Conservation (phyloP, 768 basidiomycete genomes). For the Kwoniella europaea region DNA sequence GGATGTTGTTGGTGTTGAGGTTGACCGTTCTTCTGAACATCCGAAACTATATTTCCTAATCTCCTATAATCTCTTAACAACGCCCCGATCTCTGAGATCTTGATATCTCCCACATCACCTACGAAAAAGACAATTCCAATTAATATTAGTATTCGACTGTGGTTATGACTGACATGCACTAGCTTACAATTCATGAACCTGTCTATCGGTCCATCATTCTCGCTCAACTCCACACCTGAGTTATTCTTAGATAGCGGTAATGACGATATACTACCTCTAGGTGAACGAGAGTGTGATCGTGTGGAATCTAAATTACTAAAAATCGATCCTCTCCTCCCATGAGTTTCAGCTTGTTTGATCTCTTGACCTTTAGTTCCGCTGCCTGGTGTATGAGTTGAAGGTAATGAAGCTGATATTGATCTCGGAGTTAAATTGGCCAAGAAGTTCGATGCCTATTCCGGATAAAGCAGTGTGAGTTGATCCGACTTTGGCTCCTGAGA, state of each 20-base stretch:
- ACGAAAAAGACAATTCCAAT: constrained; percentile 55
- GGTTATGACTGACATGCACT: not conserved
- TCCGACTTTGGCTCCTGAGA: not conserved
- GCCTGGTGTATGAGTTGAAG: constrained; percentile 6
- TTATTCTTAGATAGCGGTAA: constrained; percentile 12
- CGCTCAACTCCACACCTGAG: constrained; percentile 4
- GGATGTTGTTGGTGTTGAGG: constrained; percentile 1
- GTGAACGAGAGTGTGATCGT: constrained; percentile 26
- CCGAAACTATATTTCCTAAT: constrained; percentile 61
- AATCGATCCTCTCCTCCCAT: constrained; percentile 19
- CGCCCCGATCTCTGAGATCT: constrained; percentile 77
- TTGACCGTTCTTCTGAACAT: constrained; percentile 10
- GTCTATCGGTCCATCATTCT: constrained; percentile 59
- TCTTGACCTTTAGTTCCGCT: not conserved
- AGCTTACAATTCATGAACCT: constrained; percentile 50
- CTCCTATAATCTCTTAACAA: constrained; percentile 80
- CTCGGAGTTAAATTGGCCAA: constrained; percentile 31
- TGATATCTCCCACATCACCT: constrained; percentile 75
- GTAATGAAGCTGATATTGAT: constrained; percentile 30
- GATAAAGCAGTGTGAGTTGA: not conserved
- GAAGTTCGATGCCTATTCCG: constrained; percentile 30
- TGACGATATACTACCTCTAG: constrained; percentile 26
- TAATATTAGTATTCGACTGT: too few species aligned
- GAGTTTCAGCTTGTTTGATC: not conserved
- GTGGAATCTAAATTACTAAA: constrained; percentile 9